Evolutionary conservation across 1,139 yeast species (phyloP).

Genomic region (Debaryomyces sp.): DNA sequence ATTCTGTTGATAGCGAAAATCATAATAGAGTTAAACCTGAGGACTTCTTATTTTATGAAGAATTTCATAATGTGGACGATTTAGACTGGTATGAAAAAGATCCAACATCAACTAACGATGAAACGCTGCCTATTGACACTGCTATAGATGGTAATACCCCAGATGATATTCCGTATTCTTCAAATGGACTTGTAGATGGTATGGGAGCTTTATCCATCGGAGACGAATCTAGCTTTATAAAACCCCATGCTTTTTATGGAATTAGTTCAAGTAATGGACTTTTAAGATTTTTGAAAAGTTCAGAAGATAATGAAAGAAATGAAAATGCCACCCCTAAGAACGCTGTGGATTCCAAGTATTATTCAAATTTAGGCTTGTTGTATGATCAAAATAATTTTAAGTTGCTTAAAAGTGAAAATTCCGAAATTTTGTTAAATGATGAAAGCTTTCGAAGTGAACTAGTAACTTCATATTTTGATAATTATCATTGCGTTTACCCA

Average conservation of each 20-base stretch:
- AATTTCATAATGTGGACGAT: neutral
- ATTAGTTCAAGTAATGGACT: conserved; percentile 60
- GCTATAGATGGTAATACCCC: conserved; percentile 4
- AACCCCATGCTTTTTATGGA: conserved; percentile 61
- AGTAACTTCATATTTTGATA: conserved; percentile 18
- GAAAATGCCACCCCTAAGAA: conserved; percentile 17
- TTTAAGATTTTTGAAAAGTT: conserved; percentile 25
- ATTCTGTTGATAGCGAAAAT: conserved; percentile 21
- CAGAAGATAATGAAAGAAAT: conserved; percentile 21
- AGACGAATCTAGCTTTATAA: conserved; percentile 33
- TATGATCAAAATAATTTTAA: conserved; percentile 17
- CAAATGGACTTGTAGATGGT: conserved; percentile 39
- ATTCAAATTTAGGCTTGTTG: conserved; percentile 15
- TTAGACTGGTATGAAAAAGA: conserved; percentile 1
- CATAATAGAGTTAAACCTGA: conserved; percentile 21
- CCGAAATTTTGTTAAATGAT: conserved; percentile 21
- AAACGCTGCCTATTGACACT: neutral
- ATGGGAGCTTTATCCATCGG: conserved; percentile 49
- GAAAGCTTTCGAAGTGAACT: conserved; percentile 15
- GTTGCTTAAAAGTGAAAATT: conserved; percentile 16
- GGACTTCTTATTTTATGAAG: conserved; percentile 9
- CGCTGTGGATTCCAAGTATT: conserved; percentile 9
- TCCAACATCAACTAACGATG: neutral
- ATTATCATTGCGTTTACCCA: conserved; percentile 50
- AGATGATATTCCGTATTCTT: conserved; percentile 16